A percentile compares a stretch with the other conserved stretches of the same genome.
Evolutionary conservation across 169 alveolate genomes (phyloP).

Genomic region (Cryptosporidium baileyi): DNA sequence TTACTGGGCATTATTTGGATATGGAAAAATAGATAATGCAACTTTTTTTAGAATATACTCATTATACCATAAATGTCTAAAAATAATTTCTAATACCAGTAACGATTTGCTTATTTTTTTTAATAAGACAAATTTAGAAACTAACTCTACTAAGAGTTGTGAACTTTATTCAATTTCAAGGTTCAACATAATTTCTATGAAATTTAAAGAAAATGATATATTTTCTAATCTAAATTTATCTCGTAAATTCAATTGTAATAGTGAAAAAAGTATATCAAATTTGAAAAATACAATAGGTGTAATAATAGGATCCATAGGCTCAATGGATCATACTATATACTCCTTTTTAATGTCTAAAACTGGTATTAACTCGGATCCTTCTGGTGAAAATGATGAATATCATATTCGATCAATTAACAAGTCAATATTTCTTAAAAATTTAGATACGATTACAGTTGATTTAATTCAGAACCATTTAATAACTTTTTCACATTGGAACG

Average conservation of each 20-base stretch:
- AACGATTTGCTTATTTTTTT: slow-evolving; percentile 17
- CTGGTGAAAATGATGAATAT: neutral
- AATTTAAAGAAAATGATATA: neutral
- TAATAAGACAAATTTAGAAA: neutral
- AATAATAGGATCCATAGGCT: slow-evolving; percentile 51
- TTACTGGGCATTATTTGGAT: slow-evolving; percentile 15
- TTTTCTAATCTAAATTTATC: neutral
- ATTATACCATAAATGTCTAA: slow-evolving; percentile 1
- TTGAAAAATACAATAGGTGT: slow-evolving; percentile 24
- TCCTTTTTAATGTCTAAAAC: neutral
- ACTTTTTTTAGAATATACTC: neutral
- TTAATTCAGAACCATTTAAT: slow-evolving; percentile 28
- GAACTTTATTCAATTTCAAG: slow-evolving; percentile 23
- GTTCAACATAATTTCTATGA: neutral
- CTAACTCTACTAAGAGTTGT: too few relatives aligned
- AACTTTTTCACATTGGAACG: slow-evolving; percentile 69
- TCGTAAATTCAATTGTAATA: neutral
- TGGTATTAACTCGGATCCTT: neutral
- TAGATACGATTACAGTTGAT: slow-evolving; percentile 4
- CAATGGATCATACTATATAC: neutral
- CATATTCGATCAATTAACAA: neutral
- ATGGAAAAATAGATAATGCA: neutral
- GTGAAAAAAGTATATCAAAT: slow-evolving; percentile 30
- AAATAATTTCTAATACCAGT: slow-evolving; percentile 32
- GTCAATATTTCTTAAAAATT: slow-evolving; percentile 27